A percentile compares a stretch with the other conserved stretches of the same genome.
phyloP scores from a whole-genome alignment of 1,284 basidiomycete species.

The Sphagnurus paluster region DNA sequence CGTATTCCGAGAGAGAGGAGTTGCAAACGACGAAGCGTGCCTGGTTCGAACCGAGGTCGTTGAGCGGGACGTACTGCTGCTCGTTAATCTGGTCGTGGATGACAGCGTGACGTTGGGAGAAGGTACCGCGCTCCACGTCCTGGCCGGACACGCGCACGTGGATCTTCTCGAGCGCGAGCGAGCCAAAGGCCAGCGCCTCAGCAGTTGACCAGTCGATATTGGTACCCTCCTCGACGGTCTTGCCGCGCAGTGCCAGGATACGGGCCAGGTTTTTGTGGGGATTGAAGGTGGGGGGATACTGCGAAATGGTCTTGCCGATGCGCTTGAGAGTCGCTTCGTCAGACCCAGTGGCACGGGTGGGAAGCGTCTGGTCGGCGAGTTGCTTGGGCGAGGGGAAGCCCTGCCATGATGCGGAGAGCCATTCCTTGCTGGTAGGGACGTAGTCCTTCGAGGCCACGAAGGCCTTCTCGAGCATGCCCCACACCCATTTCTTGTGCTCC shows the following conservation, averaged over 20 bases:
- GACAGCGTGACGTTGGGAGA: slow-evolving; percentile 99
- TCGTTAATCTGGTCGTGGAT: slow-evolving; percentile 97
- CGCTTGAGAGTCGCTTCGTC: slow-evolving; percentile 79
- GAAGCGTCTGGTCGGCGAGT: slow-evolving; percentile 90
- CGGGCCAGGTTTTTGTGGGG: slow-evolving; percentile 94
- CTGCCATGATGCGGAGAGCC: slow-evolving; percentile 98
- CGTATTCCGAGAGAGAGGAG: slow-evolving; percentile 96
- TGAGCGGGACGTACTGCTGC: slow-evolving; percentile 86
- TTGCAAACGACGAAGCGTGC: slow-evolving; percentile 95
- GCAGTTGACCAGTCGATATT: slow-evolving; percentile 99
- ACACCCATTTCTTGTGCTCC: slow-evolving; percentile 99
- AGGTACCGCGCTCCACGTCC: slow-evolving; percentile 99
- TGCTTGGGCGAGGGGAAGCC: slow-evolving; percentile 98
- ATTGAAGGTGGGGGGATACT: slow-evolving; percentile 83
- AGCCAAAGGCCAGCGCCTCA: slow-evolving; percentile 96
- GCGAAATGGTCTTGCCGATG: slow-evolving; percentile 86
- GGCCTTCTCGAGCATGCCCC: slow-evolving; percentile 97
- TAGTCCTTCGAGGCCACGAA: slow-evolving; percentile 92
- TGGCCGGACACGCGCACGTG: slow-evolving; percentile 97
- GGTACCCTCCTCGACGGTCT: slow-evolving; percentile 86
- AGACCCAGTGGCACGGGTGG: slow-evolving; percentile 86
- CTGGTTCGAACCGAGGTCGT: slow-evolving; percentile 86
- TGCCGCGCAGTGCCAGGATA: slow-evolving; percentile 86
- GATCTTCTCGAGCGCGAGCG: slow-evolving; percentile 89
- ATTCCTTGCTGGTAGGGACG: slow-evolving; percentile 90